phyloP scores from a whole-genome alignment of 176 grass and related monocot species.

The Oryza nivara region DNA sequence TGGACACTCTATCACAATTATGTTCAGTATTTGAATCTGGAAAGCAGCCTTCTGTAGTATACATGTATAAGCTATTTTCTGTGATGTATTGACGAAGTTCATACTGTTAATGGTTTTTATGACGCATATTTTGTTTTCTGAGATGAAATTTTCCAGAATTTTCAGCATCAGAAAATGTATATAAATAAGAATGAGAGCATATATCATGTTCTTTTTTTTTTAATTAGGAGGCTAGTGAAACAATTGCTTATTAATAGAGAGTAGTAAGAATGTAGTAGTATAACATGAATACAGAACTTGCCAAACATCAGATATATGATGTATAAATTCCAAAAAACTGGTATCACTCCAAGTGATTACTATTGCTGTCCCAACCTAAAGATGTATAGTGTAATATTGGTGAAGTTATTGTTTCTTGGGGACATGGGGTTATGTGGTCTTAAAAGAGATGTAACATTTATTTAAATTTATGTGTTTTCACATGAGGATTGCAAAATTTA shows the following conservation, averaged over 20 bases:
- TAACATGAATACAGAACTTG: neutral
- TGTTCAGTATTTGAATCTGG: neutral
- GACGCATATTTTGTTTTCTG: constrained; percentile 4
- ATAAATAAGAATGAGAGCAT: neutral
- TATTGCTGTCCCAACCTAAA: constrained; percentile 26
- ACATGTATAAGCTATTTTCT: neutral
- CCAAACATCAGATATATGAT: neutral
- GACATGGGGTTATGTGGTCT: neutral
- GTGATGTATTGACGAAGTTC: constrained; percentile 12
- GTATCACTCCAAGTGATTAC: constrained; percentile 20
- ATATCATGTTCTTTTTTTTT: neutral
- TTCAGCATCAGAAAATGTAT: neutral
- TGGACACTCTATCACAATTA: constrained; percentile 26
- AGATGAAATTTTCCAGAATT: constrained; percentile 5
- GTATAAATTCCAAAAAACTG: constrained; percentile 6
- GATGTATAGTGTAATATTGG: constrained; percentile 9
- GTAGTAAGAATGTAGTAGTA: neutral
- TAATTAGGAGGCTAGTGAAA: constrained; percentile 12
- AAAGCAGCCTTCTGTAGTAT: constrained; percentile 2
- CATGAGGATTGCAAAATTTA: neutral
- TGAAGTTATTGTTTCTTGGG: neutral
- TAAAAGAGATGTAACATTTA: neutral
- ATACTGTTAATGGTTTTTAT: constrained; percentile 5
- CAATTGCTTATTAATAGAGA: neutral
- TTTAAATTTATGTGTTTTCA: neutral